Percentiles rank a stretch among this genome's conserved stretches.
phyloP scores from a whole-genome alignment of 1,139 yeast species.

The Saccharomyces uvarum region DNA sequence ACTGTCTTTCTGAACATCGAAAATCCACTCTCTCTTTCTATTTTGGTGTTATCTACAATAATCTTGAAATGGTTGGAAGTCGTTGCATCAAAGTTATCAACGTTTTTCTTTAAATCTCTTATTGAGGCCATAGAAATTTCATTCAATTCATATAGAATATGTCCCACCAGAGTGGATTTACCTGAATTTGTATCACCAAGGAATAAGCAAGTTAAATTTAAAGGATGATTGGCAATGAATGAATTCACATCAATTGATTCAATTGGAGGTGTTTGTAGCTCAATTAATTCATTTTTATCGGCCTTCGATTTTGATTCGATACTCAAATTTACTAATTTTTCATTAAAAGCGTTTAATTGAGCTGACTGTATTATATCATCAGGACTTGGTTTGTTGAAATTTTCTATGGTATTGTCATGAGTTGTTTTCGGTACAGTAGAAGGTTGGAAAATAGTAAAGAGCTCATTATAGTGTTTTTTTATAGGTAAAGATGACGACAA shows the following conservation, averaged over 20 bases:
- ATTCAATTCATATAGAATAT: conserved; percentile 64
- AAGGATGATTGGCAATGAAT: conserved; percentile 41
- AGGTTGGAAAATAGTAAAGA: conserved; percentile 24
- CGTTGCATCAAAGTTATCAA: conserved; percentile 66
- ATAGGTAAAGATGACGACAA: conserved; percentile 1
- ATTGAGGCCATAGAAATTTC: conserved; percentile 64
- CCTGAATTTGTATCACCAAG: conserved; percentile 94
- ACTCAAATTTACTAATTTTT: conserved; percentile 17
- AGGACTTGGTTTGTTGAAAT: conserved; percentile 70
- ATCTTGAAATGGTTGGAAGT: conserved; percentile 91
- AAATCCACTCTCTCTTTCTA: conserved; percentile 67
- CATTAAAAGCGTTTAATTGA: conserved; percentile 47
- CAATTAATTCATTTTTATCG: neutral
- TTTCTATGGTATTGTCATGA: conserved; percentile 41
- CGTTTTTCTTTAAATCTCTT: conserved; percentile 62
- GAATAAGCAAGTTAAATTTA: conserved; percentile 52
- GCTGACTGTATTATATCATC: conserved; percentile 66
- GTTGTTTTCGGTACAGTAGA: conserved; percentile 9
- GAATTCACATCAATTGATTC: conserved; percentile 2
- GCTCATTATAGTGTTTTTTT: conserved; percentile 16
- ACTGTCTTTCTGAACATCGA: conserved; percentile 48
- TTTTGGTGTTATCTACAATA: conserved; percentile 70
- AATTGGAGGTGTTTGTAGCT: conserved; percentile 3
- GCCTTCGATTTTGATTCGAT: neutral
- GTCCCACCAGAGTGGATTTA: conserved; percentile 80